phyloP scores from a whole-genome alignment of 2,329 filamentous ascomycete species.

The Calonectria hongkongensis region DNA sequence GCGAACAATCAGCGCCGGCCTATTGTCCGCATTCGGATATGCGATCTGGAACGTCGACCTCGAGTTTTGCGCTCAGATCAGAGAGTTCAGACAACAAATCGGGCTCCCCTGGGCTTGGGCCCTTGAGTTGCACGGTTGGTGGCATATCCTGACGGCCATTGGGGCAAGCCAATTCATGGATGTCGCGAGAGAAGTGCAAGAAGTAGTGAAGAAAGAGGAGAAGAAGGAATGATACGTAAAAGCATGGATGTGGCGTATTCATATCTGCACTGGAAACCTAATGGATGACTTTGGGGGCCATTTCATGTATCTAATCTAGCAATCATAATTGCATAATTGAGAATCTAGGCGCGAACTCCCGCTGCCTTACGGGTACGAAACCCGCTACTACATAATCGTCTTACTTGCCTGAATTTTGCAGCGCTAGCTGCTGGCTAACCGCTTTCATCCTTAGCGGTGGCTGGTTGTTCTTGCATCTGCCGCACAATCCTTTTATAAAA shows the following conservation, averaged over 20 bases:
- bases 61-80: conserved; percentile 69
- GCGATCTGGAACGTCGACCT: conserved; percentile 75
- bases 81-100: conserved; percentile 64
- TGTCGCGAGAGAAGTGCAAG: conserved; percentile 50
- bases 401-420: background rate
- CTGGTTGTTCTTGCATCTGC: background rate
- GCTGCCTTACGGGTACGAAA: too few relatives aligned
- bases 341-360: background rate
- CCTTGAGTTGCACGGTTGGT: conserved; percentile 78
- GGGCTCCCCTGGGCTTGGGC: conserved; percentile 74
- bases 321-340: background rate
- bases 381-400: background rate
- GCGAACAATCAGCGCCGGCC: conserved; percentile 49
- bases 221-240: conserved; percentile 1
- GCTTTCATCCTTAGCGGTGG: background rate
- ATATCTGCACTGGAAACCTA: background rate
- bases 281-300: background rate
- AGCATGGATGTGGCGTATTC: background rate
- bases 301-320: background rate
- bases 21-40: conserved; percentile 66
- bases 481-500: background rate
- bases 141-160: conserved; percentile 76
- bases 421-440: too few relatives aligned
- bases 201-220: background rate
- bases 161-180: conserved; percentile 67